phyloP scores from a whole-genome alignment of 345 rosid species.

The Draba incana region DNA sequence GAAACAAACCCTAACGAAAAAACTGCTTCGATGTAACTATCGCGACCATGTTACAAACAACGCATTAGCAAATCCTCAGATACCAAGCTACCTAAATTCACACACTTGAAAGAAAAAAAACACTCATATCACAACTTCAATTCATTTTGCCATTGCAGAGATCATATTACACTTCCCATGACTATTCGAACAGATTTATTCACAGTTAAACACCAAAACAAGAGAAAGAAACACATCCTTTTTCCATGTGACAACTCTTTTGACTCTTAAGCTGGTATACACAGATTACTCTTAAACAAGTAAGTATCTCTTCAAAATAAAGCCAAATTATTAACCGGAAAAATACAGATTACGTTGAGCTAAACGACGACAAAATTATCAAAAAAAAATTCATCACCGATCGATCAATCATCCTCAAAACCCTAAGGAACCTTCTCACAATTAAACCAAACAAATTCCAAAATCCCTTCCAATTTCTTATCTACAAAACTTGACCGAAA shows the following conservation, averaged over 20 bases:
- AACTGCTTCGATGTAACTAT: not conserved
- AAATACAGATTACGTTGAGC: not conserved
- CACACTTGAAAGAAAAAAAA: not conserved
- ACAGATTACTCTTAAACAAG: no score
- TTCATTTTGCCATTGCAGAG: not conserved
- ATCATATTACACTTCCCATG: conserved; percentile 6
- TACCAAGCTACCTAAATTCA: not conserved
- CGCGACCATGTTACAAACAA: conserved; percentile 23
- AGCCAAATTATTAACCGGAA: not conserved
- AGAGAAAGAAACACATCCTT: conserved; percentile 6
- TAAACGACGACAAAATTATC: conserved; percentile 2
- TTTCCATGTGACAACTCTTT: conserved; percentile 4
- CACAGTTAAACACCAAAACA: not conserved
- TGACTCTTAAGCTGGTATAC: no score
- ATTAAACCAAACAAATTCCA: not conserved
- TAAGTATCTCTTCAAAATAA: no score
- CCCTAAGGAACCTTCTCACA: not conserved
- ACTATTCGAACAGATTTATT: not conserved
- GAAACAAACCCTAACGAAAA: not conserved
- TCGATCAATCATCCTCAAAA: conserved; percentile 16
- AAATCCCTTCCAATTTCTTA: not conserved
- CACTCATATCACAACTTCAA: not conserved
- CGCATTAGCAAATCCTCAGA: not conserved
- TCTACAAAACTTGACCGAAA: not conserved
- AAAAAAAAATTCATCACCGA: not conserved